Conservation (phyloP, 352 stramenopile genomes). For the Nothophytophthora sp. region DNA sequence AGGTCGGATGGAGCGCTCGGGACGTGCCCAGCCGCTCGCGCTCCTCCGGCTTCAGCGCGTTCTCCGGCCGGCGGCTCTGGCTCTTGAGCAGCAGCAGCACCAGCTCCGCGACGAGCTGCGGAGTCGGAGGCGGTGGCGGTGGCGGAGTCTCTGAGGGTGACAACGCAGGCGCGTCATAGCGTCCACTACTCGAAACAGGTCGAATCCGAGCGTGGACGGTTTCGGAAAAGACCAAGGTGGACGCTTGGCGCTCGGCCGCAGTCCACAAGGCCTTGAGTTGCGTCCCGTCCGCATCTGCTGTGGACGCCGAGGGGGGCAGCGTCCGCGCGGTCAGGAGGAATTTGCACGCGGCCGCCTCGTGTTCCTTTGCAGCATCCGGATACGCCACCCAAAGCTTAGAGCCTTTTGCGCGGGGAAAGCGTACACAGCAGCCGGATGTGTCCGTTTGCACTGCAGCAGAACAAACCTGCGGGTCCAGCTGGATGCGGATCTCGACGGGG, state of each 20-base stretch:
- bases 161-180: too few relatives aligned
- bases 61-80: constrained; percentile 27
- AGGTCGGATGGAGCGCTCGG: neutral
- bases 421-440: too few relatives aligned
- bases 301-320: constrained; percentile 2
- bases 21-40: constrained; percentile 12
- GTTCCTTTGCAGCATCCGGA: constrained; percentile 22
- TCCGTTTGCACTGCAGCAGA: neutral
- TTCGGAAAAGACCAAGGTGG: constrained; percentile 35
- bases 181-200: too few relatives aligned
- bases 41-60: constrained; percentile 25
- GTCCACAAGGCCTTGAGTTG: constrained; percentile 32
- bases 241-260: constrained; percentile 14
- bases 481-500: constrained; percentile 19
- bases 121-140: constrained; percentile 1
- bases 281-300: neutral
- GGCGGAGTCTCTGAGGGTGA: too few relatives aligned
- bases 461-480: constrained; percentile 32
- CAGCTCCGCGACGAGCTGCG: constrained; percentile 24
- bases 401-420: too few relatives aligned
- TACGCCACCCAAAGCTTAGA: too few relatives aligned
- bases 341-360: constrained; percentile 30
- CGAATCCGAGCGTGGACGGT: constrained; percentile 28
- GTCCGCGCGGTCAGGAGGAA: constrained; percentile 31
- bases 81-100: constrained; percentile 51